Percentiles rank a stretch among this genome's conserved stretches.
Conservation (phyloP, 148 eudicot genomes). For the Fagopyrum esculentum region DNA sequence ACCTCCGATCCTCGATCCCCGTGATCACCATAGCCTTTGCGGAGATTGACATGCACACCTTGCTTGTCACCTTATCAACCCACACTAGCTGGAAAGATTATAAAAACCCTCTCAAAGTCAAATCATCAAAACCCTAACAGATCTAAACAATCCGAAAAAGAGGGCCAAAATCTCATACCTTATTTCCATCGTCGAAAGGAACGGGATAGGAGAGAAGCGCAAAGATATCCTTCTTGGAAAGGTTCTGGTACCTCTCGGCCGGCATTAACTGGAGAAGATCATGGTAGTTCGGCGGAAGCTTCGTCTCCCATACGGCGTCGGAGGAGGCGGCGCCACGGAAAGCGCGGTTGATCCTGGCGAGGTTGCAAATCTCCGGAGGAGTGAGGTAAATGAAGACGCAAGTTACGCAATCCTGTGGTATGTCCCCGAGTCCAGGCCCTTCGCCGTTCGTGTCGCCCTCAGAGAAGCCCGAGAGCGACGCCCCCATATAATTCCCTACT, state of each 20-base stretch:
- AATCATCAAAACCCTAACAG: not conserved
- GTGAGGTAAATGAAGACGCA: conserved; percentile 66
- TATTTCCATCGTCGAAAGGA: conserved; percentile 52
- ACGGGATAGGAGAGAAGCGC: conserved; percentile 54
- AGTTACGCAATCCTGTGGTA: conserved; percentile 90
- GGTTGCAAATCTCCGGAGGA: conserved; percentile 89
- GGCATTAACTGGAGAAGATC: conserved; percentile 48
- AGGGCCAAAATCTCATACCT: conserved; percentile 26
- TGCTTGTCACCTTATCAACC: conserved; percentile 86
- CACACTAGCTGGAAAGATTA: conserved; percentile 60
- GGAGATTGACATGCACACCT: conserved; percentile 72
- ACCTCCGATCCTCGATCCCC: conserved; percentile 91
- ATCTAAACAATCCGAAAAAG: not conserved
- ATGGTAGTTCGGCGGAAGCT: conserved; percentile 59
- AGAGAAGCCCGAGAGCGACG: conserved; percentile 54
- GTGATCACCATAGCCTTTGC: conserved; percentile 79
- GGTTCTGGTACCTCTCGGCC: conserved; percentile 24
- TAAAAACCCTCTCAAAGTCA: not conserved
- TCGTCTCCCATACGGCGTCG: conserved; percentile 77
- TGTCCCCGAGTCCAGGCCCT: conserved; percentile 67
- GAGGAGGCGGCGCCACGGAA: conserved; percentile 92
- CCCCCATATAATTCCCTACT: conserved; percentile 40
- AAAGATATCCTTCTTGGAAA: conserved; percentile 64
- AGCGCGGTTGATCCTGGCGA: conserved; percentile 81
- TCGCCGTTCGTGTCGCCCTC: conserved; percentile 32